These are phyloP conservation scores for Trichaptum fuscoviolaceum DNA, from an alignment of 768 basidiomycete species.

Conservation along the genomic window DNA sequence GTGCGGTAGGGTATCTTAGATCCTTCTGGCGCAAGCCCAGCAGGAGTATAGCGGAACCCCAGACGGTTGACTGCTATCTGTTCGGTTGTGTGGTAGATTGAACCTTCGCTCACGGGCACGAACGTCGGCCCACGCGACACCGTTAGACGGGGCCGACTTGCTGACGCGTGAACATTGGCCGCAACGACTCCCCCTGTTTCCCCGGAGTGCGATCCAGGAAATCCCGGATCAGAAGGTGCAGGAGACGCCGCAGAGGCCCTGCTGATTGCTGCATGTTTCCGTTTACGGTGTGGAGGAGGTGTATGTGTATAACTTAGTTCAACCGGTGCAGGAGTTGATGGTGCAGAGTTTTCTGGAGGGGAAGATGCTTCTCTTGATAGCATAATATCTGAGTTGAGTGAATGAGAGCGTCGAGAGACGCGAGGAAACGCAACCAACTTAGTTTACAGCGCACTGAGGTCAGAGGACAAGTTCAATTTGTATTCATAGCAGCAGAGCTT, in stretches of 20 bases:
- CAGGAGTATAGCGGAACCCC: conserved; percentile 76
- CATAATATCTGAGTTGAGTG: conserved; percentile 8
- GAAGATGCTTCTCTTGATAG: conserved; percentile 15
- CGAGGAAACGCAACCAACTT: neutral
- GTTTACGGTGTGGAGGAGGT: conserved; percentile 30
- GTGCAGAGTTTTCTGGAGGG: conserved; percentile 27
- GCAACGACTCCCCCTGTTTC: conserved; percentile 45
- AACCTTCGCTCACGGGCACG: conserved; percentile 48
- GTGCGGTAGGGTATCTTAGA: conserved; percentile 63
- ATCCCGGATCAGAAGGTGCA: conserved; percentile 47
- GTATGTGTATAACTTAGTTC: conserved; percentile 17
- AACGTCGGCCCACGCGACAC: conserved; percentile 74
- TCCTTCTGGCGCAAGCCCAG: conserved; percentile 62
- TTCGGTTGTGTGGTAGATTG: conserved; percentile 63
- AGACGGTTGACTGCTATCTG: conserved; percentile 68
- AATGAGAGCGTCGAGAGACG: neutral
- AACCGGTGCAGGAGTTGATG: conserved; percentile 27
- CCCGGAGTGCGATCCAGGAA: conserved; percentile 26
- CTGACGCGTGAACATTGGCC: conserved; percentile 62
- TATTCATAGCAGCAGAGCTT: too few relatives aligned
- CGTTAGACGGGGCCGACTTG: conserved; percentile 61
- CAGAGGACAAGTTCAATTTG: neutral
- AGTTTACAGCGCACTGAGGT: neutral
- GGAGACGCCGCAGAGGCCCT: conserved; percentile 43
- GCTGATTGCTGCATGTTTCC: conserved; percentile 46